Conservation (phyloP, 257 asterid genomes). For the Thymus quinquecostatus region DNA sequence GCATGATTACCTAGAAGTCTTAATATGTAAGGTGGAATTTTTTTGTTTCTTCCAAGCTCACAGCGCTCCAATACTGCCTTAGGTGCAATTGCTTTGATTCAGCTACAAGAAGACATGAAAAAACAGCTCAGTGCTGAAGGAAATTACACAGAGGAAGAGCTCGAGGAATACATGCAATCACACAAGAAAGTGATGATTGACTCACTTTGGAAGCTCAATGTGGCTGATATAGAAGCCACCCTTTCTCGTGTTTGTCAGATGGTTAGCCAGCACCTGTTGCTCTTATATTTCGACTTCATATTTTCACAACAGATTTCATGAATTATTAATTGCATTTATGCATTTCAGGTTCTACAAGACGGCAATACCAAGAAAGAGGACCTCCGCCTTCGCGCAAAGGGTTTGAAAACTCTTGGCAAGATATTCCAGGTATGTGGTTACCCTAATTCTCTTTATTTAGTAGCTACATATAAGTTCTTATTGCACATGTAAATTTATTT, state of each 20-base stretch:
- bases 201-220: constrained; percentile 99
- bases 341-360: constrained; percentile 82
- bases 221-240: constrained; percentile 95
- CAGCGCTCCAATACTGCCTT: constrained; percentile 24
- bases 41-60: constrained; percentile 19
- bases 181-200: constrained; percentile 95
- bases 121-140: constrained; percentile 84
- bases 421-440: constrained; percentile 66
- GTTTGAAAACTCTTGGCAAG: constrained; percentile 92
- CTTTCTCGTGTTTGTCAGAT: constrained; percentile 95
- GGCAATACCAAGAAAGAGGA: constrained; percentile 87
- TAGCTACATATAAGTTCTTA: neutral
- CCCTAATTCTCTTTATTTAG: constrained; percentile 18
- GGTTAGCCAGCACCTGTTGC: constrained; percentile 50
- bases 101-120: constrained; percentile 97
- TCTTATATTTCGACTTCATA: constrained; percentile 15
- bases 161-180: constrained; percentile 88
- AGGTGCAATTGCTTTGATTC: constrained; percentile 97
- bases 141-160: constrained; percentile 87
- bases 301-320: constrained; percentile 27
- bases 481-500: constrained; percentile 9
- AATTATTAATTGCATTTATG: constrained; percentile 15
- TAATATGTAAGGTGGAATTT: neutral
- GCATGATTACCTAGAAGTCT: constrained; percentile 5
- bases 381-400: constrained; percentile 90